Base-by-base conservation (phyloP, 148 eudicot species). In the Fagopyrum esculentum region DNA sequence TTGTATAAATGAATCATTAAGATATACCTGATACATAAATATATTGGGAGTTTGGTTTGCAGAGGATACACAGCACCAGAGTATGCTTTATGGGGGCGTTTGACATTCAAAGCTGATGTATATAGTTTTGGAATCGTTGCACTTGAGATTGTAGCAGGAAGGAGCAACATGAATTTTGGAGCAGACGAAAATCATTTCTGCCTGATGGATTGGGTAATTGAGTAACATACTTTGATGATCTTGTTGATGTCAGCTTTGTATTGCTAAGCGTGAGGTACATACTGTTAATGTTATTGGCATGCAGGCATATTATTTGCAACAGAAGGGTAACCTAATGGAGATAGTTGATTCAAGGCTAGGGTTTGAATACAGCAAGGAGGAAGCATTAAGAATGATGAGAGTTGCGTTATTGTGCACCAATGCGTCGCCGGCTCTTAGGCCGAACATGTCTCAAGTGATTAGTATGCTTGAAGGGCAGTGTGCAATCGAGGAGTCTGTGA, bases 21-120 rank as follows among this genome's bases (percentile, higher is more conserved):
- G 40, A 3, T 1, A 9, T 10, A 50, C 13, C 2, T 50, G 40
- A 54, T 15, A 0, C 0, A 54, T 3, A 16, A 4, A 54, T 15
- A 54, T 15, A 4, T 30, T 69, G 2, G 11, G 44, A 43, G 15
- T 3, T 40, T 69, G 48, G 9, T 69, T 75, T 61, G 40, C 84
- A 91, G 93, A 66, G 96, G 96, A 29, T 89, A 91, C 71, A 91
- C 87, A 87, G 92, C 87, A 44, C 94, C 89, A 0, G 87, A 86
- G 74, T 86, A 86, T 64, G 87, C 89, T 40, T 84, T 75, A 57
- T 87, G 83, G 72, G 72, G 72, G 22, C 44, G 44, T 45, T 45
- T 69, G 49, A 69, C 72, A 45, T 40, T 40, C 72, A 69, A 69
- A n/a, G 47, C 72, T 0, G 72, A 69, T 69, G 72, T 69, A 12